Conservation (phyloP, 1,139 yeast genomes). For the Pichia cactophila region DNA sequence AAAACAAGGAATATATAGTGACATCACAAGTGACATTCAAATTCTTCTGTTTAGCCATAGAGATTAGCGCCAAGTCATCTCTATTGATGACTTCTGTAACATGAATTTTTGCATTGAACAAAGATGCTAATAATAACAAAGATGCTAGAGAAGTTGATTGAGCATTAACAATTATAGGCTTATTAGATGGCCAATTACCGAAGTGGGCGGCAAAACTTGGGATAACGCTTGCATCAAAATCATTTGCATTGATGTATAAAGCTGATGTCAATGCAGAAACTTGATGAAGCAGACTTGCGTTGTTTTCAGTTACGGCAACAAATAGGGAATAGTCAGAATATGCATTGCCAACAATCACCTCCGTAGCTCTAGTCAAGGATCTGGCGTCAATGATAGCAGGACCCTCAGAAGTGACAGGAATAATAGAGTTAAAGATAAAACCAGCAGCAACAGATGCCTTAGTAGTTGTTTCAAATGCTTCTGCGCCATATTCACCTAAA, state of each 20-base stretch:
- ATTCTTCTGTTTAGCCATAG: slow-evolving; percentile 78
- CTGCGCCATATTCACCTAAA: slow-evolving; percentile 41
- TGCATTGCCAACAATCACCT: slow-evolving; percentile 45
- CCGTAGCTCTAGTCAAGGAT: slow-evolving; percentile 57
- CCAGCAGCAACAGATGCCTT: slow-evolving; percentile 76
- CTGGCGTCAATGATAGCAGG: slow-evolving; percentile 57
- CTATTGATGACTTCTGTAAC: slow-evolving; percentile 76
- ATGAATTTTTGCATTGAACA: slow-evolving; percentile 80
- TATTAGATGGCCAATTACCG: slow-evolving; percentile 73
- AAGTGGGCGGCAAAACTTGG: slow-evolving; percentile 73
- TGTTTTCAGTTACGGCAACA: slow-evolving; percentile 73
- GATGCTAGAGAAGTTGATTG: slow-evolving; percentile 88
- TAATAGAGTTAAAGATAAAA: slow-evolving; percentile 75
- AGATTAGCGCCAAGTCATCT: slow-evolving; percentile 78
- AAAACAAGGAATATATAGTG: slow-evolving; percentile 69
- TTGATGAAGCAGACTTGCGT: slow-evolving; percentile 54
- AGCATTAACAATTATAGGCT: slow-evolving; percentile 90
- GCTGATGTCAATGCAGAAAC: slow-evolving; percentile 68
- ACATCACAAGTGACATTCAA: slow-evolving; percentile 88
- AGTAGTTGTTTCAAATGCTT: slow-evolving; percentile 59
- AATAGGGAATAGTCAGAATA: slow-evolving; percentile 79
- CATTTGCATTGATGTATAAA: slow-evolving; percentile 73
- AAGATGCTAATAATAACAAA: slow-evolving; percentile 78
- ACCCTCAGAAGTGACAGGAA: slow-evolving; percentile 66
- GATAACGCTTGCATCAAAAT: slow-evolving; percentile 59